Evolutionary conservation across 208 protist species (phyloP).

Genomic region (Trypanosoma rangeli): DNA sequence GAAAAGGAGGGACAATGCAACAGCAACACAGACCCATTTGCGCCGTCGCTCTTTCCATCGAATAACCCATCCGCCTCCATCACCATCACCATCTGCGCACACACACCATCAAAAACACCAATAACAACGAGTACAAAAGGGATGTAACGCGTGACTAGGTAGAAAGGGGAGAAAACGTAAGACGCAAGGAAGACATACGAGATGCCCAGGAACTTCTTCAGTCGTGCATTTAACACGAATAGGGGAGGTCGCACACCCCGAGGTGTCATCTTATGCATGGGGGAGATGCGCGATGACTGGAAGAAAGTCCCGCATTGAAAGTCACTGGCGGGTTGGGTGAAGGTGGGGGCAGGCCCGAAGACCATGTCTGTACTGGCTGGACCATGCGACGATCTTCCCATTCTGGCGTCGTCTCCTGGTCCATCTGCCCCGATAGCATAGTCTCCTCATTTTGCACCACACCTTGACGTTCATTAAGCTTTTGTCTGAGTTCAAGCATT

Average conservation of each 20-base stretch:
- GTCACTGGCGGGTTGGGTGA: constrained; percentile 22
- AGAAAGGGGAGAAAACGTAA: neutral
- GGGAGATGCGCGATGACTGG: neutral
- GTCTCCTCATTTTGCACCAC: constrained; percentile 1
- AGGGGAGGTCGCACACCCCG: too few species aligned
- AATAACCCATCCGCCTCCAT: too few species aligned
- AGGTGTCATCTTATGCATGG: neutral
- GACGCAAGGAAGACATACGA: neutral
- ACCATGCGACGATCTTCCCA: constrained; percentile 15
- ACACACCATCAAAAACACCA: neutral
- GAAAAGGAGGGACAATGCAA: too few species aligned
- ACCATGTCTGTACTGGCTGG: constrained; percentile 8
- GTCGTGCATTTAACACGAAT: too few species aligned
- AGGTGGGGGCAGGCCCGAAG: constrained; percentile 24
- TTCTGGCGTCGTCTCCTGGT: neutral
- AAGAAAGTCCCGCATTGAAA: neutral
- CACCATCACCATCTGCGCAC: neutral
- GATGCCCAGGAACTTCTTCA: too few species aligned
- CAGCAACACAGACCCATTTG: too few species aligned
- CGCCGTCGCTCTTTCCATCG: too few species aligned
- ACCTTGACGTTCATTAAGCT: constrained; percentile 16
- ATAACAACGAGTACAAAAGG: too few species aligned
- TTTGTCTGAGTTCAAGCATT: constrained; percentile 32
- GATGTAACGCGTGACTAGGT: too few species aligned
- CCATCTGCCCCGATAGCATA: neutral